A percentile compares a stretch with the other conserved stretches of the same genome.
Evolutionary conservation across 306 rosid species (phyloP).

Genomic region (Dicorynia guianensis): DNA sequence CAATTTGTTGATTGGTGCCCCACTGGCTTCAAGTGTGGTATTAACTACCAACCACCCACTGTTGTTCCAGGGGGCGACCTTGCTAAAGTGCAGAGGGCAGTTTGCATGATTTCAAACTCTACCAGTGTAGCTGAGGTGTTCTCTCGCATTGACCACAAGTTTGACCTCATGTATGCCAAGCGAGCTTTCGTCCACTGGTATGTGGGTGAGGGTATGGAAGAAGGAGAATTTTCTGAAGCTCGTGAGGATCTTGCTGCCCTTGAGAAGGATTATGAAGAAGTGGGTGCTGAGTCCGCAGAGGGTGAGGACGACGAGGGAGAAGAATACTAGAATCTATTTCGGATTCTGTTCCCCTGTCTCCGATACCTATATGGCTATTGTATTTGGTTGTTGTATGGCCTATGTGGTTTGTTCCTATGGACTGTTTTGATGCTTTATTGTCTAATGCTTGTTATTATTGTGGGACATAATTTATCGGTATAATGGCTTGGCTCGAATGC

Average conservation of each 20-base stretch:
- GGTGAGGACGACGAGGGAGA: constrained; percentile 63
- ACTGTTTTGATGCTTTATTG: too few relatives aligned
- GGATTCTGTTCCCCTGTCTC: not conserved
- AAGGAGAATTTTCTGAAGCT: constrained; percentile 72
- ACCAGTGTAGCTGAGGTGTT: constrained; percentile 13
- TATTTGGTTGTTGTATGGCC: too few relatives aligned
- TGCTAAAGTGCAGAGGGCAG: constrained; percentile 69
- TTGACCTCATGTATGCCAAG: too few relatives aligned
- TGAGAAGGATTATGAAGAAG: constrained; percentile 59
- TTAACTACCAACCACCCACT: constrained; percentile 67
- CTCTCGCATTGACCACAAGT: too few relatives aligned
- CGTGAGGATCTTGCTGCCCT: constrained; percentile 51
- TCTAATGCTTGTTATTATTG: too few relatives aligned
- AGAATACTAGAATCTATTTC: constrained; percentile 42
- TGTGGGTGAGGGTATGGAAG: constrained; percentile 75
- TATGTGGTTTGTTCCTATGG: too few relatives aligned
- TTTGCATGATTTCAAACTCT: constrained; percentile 64
- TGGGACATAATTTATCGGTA: too few relatives aligned
- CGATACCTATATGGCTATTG: too few relatives aligned
- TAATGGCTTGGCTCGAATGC: too few relatives aligned
- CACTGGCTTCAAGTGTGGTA: constrained; percentile 66
- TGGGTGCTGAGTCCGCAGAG: constrained; percentile 63
- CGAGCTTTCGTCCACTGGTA: constrained; percentile 60
- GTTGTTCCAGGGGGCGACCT: constrained; percentile 70
- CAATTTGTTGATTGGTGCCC: constrained; percentile 55